Evolutionary conservation across 2,329 filamentous ascomycete genomes (phyloP).

Genomic region (Hymenoscyphus fructigenus): DNA sequence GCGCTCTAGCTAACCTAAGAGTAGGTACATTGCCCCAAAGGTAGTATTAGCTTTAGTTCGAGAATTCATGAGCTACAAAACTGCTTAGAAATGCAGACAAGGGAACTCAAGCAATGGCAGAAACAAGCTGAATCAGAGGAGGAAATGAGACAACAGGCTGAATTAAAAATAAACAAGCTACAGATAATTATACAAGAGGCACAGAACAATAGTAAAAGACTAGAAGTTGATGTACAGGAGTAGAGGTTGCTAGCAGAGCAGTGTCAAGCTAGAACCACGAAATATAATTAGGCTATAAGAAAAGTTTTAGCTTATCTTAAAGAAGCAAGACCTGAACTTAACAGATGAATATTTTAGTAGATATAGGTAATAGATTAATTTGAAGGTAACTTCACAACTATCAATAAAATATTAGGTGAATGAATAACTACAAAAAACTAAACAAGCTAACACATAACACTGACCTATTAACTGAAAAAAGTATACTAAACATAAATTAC

Average conservation of each 20-base stretch:
- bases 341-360: background rate
- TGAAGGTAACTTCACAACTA: background rate
- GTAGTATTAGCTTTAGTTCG: conserved; percentile 9
- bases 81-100: conserved; percentile 5
- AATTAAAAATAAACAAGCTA: background rate
- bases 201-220: conserved; percentile 4
- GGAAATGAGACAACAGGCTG: background rate
- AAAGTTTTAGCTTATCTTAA: background rate
- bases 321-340: background rate
- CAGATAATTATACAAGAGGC: background rate
- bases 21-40: conserved; percentile 7
- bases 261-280: conserved; percentile 1
- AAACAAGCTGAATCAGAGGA: background rate
- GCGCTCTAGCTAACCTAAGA: conserved; percentile 3
- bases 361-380: background rate
- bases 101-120: conserved; percentile 7
- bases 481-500: background rate
- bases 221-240: conserved; percentile 9
- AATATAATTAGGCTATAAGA: background rate
- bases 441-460: too few species aligned
- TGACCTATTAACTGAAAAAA: too few species aligned
- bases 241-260: conserved; percentile 3
- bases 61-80: conserved; percentile 12
- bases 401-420: too few species aligned
- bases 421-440: too few species aligned